These are phyloP conservation scores for Apiospora sp. DNA, from an alignment of 2,329 filamentous ascomycete species.

Conservation along the genomic window DNA sequence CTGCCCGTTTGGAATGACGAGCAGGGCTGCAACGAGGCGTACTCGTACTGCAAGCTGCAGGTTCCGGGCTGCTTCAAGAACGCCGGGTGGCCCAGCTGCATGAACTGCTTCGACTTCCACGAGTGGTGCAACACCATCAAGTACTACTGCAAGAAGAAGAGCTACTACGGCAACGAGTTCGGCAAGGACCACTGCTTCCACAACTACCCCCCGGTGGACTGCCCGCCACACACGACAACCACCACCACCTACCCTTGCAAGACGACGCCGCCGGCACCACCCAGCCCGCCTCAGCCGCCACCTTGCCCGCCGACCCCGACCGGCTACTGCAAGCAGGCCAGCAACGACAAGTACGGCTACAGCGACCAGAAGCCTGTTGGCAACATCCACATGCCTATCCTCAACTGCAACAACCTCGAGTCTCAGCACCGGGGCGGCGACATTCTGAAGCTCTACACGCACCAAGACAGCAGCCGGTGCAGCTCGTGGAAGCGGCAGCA, in stretches of 20 bases:
- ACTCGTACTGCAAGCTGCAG: not conserved
- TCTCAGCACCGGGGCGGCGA: not conserved
- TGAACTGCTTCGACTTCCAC: slow-evolving; percentile 21
- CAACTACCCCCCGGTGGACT: not conserved
- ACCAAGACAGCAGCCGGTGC: slow-evolving; percentile 7
- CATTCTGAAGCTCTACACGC: slow-evolving; percentile 16
- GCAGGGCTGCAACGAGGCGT: not conserved
- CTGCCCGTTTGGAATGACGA: not conserved
- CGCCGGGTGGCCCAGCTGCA: slow-evolving; percentile 8
- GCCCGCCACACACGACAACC: not conserved
- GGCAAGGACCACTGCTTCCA: slow-evolving; percentile 2
- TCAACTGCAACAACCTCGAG: slow-evolving; percentile 18
- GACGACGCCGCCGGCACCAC: not conserved
- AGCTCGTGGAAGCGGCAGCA: slow-evolving; percentile 21
- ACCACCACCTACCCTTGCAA: not conserved
- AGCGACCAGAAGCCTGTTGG: not conserved
- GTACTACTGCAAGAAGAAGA: slow-evolving; percentile 22
- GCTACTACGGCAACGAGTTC: not conserved
- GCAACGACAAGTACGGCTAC: slow-evolving; percentile 11
- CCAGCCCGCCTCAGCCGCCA: not conserved
- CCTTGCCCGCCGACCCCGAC: slow-evolving; percentile 1
- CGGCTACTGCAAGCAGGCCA: slow-evolving; percentile 17
- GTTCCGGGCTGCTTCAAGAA: not conserved
- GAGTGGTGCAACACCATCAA: slow-evolving; percentile 20
- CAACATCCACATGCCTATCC: not conserved